phyloP scores from a whole-genome alignment of 2,329 filamentous ascomycete species.

The Colletotrichum destructivum region DNA sequence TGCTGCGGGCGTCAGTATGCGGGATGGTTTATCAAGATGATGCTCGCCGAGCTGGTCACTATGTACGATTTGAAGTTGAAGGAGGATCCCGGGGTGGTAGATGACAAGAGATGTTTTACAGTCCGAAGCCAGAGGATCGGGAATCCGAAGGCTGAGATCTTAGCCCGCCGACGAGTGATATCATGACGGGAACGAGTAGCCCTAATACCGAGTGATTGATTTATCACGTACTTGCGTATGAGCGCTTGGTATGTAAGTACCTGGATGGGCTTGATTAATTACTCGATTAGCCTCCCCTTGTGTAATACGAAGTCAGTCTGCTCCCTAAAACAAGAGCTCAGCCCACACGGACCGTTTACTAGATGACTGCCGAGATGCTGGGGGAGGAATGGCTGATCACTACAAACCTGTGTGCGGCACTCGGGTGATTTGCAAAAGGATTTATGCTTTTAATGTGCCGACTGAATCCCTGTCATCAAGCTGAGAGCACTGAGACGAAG shows the following conservation, averaged over 20 bases:
- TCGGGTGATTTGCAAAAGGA: conserved; percentile 1
- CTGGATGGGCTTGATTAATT: neutral
- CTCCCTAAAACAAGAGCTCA: neutral
- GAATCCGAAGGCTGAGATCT: conserved; percentile 12
- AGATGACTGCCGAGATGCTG: neutral
- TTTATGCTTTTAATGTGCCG: neutral
- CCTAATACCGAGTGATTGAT: neutral
- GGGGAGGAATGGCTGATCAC: neutral
- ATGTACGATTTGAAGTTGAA: conserved; percentile 17
- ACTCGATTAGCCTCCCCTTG: neutral
- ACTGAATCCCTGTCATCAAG: neutral
- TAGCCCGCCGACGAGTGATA: neutral
- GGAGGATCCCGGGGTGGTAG: conserved; percentile 1
- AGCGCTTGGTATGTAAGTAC: neutral
- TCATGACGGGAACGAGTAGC: neutral
- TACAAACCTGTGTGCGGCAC: neutral
- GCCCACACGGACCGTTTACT: neutral
- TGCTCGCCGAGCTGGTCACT: conserved; percentile 15
- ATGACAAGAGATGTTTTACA: conserved; percentile 12
- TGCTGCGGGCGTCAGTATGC: conserved; percentile 12
- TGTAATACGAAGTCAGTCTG: conserved; percentile 1
- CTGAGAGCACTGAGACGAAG: neutral
- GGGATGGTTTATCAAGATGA: conserved; percentile 13
- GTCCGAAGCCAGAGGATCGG: conserved; percentile 16
- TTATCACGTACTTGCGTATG: neutral